Base-by-base conservation (phyloP, 2,329 filamentous ascomycete species). In the Cladosporium cucumerinum region DNA sequence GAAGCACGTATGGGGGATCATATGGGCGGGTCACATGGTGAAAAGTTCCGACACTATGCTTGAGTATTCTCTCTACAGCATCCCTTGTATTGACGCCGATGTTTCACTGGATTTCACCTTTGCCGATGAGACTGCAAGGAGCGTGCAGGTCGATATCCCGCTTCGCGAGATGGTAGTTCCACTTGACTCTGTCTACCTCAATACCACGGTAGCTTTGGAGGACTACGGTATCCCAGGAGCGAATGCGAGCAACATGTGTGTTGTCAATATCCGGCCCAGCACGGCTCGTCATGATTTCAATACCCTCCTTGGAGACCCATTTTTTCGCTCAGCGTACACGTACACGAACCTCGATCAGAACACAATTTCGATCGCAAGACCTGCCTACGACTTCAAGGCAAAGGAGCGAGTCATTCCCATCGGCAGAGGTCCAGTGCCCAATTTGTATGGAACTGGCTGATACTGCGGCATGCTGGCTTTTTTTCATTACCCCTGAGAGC, bases 361-460 rank as follows among this genome's bases (percentile, higher is more conserved):
- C 16, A 61, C 48, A 23, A 61, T 54, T 23, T 61, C 59, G 5
- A 26, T 54, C 25, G 59, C 59, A 5, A 52, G n/a, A 25, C 46
- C 59, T 8, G 59, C 23, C 14, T 39, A 39, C 16, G 39, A 28
- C 8, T 14, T 21, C 10, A 39, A 39, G 21, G n/a, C 21, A 11
- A 21, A 48, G 30, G 30, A 49, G 23, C 30, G 30, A n/a, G 21
- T 61, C 10, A 32, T 61, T 21, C 43, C 59, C 48, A 28, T 61
- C 6, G 59, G 59, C 18, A 28, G 36, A 54, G 59, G 46, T 11
- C 48, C 23, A 5, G 59, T 61, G 30, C 48, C 59, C 5, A 43
- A 54, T 2, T 14, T 54, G 6, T n/a, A 3, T 26, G 59, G 59
- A 4, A 61, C 30, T 11, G 58, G 43, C 25, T 43, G 14, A 32